Evolutionary conservation across 441 rosid genomes (phyloP), one percentile per base, ranked within the genome.

Genomic region (Croton setiger): DNA sequence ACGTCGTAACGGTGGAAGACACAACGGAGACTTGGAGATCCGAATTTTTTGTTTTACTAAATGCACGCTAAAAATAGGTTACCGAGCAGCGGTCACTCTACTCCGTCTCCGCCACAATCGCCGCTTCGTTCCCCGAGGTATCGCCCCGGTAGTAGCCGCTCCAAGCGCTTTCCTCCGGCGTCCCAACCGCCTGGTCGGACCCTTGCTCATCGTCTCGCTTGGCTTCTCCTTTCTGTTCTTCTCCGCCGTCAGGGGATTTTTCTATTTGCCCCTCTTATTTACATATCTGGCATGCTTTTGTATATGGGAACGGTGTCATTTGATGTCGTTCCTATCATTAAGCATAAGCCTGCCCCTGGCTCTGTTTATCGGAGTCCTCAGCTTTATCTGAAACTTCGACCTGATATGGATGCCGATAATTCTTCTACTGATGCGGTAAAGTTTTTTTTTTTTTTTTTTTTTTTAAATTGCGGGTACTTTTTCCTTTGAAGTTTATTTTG

Each of bases 101-200:
- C 97, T 18, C 99, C 98, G 0, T 92, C 99, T 2, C 98, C 98
- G 15, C 99, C 96, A 8, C 82, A 84, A n/a, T 90, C 99, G 35
- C 98, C 98, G 21, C 82, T 85, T 59, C 93, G 97, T 9, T 94
- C 97, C 21, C 99, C 98, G 10, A 82, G 92, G 17, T 88, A 83
- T 80, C 93, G 96, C 33, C 92, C 75, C 77, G 74, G 84, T 39
- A 73, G 80, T 23, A 81, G 81, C 75, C 86, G 88, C 37, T 81
- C 86, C 39, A 87, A 88, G 68, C 85, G 92, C 53, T 85, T 85
- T 74, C 83, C 41, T 70, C 86, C 71, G 75, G 33, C 88, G 71
- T 68, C 89, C 76, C 9, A 27, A 81, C 33, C 21, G 4, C 78
- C 68, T 4, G 48, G 81, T 57, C 81, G 86, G 79, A 82, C 86